Percentiles rank a stretch among this genome's conserved stretches.
Evolutionary conservation across 176 grass and related monocot genomes (phyloP).

Genomic region (Musa schizocarpa): DNA sequence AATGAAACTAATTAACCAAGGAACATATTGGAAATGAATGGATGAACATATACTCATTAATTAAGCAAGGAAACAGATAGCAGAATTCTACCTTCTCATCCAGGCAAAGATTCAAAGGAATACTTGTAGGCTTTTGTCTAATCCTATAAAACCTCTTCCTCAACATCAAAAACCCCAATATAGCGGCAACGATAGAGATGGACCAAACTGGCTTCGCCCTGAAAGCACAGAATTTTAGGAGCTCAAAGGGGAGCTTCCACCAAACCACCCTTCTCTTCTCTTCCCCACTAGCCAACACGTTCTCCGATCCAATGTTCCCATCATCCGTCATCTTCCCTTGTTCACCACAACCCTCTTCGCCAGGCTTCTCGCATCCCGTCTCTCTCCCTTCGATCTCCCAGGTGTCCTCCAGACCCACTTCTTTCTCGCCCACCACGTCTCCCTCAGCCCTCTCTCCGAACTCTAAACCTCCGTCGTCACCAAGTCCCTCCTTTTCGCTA

Average conservation of each 20-base stretch:
- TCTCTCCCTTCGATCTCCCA: background rate
- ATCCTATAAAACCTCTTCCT: conserved; percentile 56
- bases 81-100: conserved; percentile 58
- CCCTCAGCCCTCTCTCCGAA: background rate
- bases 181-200: conserved; percentile 51
- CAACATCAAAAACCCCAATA: conserved; percentile 64
- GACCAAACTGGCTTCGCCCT: conserved; percentile 65
- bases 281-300: background rate
- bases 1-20: too few species aligned
- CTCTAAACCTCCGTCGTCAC: background rate
- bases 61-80: background rate
- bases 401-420: background rate
- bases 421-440: conserved; percentile 21
- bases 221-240: conserved; percentile 49
- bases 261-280: conserved; percentile 37
- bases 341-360: too few species aligned
- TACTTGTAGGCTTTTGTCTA: conserved; percentile 46
- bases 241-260: conserved; percentile 70
- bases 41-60: background rate
- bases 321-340: background rate
- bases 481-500: conserved; percentile 33
- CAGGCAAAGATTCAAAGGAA: conserved; percentile 51
- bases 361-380: background rate
- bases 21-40: too few species aligned
- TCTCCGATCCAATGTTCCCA: background rate